Conservation (phyloP, 2,329 filamentous ascomycete genomes). For the Penicillium sp. region DNA sequence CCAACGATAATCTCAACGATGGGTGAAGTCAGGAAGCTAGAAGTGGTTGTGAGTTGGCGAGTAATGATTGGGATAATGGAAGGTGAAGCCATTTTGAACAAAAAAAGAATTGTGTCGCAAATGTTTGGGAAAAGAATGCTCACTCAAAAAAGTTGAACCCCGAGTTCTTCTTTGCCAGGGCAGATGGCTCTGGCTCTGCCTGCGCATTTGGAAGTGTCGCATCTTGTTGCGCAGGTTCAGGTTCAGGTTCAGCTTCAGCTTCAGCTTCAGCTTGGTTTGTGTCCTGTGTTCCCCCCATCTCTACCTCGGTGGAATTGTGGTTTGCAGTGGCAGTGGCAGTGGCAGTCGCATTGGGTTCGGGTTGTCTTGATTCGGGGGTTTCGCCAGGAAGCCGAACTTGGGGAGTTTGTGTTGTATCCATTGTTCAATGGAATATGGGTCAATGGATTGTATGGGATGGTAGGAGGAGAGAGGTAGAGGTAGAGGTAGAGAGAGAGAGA, state of each 20-base stretch:
- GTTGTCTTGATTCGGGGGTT: not conserved
- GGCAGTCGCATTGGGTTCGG: not conserved
- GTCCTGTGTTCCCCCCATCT: slow-evolving; percentile 27
- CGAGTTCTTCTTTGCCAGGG: slow-evolving; percentile 21
- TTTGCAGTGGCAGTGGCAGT: slow-evolving; percentile 20
- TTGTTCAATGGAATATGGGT: not conserved
- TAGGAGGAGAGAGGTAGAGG: not conserved
- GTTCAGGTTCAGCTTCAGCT: slow-evolving; percentile 14
- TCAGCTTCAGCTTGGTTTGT: slow-evolving; percentile 15
- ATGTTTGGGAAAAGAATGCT: slow-evolving; percentile 4
- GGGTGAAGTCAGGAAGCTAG: slow-evolving; percentile 64
- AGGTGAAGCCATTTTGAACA: not conserved
- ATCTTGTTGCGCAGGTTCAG: slow-evolving; percentile 24
- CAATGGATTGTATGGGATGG: not conserved
- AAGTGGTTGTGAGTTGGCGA: slow-evolving; percentile 7
- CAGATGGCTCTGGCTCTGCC: slow-evolving; percentile 10
- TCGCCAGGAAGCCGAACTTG: slow-evolving; percentile 19
- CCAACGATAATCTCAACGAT: slow-evolving; percentile 69
- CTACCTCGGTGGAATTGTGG: slow-evolving; percentile 23
- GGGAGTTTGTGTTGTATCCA: slow-evolving; percentile 9
- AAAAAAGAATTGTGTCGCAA: not conserved
- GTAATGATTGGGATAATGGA: not conserved
- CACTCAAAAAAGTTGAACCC: slow-evolving; percentile 35
- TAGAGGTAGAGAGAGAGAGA: not conserved
- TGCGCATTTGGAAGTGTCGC: slow-evolving; percentile 22